phyloP scores from a whole-genome alignment of 116 monocot genomes.

The Iris pallida region DNA sequence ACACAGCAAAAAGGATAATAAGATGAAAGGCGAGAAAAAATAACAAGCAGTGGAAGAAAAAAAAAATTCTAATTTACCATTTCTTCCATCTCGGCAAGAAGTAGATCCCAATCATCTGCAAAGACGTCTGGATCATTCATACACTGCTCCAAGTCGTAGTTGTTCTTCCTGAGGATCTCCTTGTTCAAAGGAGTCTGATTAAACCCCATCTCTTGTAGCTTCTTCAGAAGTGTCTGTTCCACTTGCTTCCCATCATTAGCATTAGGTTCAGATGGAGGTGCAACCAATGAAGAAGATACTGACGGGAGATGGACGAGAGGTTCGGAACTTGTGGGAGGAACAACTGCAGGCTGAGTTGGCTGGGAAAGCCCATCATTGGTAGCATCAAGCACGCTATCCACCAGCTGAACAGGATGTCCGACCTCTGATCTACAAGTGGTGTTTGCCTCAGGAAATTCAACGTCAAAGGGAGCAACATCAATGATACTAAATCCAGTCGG shows the following conservation, averaged over 20 bases:
- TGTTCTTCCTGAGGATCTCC: not conserved
- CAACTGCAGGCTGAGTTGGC: not conserved
- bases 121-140: not conserved
- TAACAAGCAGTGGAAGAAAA: too few relatives aligned
- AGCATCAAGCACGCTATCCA: conserved; percentile 6
- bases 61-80: not conserved
- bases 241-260: conserved; percentile 7
- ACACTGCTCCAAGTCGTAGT: not conserved
- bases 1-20: too few relatives aligned
- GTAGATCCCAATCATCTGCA: not conserved
- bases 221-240: conserved; percentile 30
- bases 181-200: not conserved
- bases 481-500: not conserved
- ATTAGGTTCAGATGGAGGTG: not conserved
- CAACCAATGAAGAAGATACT: not conserved
- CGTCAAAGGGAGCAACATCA: conserved; percentile 20
- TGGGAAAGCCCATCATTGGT: not conserved
- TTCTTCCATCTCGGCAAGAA: not conserved
- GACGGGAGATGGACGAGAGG: conserved; percentile 30
- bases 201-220: not conserved
- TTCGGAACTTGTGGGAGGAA: conserved; percentile 3
- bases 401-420: conserved; percentile 1
- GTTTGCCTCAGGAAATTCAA: not conserved
- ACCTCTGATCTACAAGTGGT: not conserved
- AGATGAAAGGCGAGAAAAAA: too few relatives aligned